These are phyloP conservation scores for Schizochytrium sp. DNA, from an alignment of 108 stramenopile genomes.

Conservation along the genomic window DNA sequence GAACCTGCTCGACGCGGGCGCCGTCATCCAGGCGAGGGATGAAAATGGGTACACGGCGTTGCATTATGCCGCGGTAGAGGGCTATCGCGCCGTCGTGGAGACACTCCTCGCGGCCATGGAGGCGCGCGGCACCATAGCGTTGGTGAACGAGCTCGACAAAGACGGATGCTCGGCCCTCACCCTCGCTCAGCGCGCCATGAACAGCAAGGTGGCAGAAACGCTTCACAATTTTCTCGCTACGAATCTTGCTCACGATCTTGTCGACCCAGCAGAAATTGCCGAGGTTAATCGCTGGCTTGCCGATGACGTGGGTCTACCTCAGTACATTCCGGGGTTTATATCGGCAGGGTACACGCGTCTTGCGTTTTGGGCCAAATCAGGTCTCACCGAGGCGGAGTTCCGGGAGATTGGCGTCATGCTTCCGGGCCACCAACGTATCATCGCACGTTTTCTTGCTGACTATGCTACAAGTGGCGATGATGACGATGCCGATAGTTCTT, in stretches of 20 bases:
- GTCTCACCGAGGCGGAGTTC: neutral
- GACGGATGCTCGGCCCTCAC: neutral
- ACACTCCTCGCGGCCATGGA: neutral
- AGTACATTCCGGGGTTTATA: neutral
- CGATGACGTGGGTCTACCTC: neutral
- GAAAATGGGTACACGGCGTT: neutral
- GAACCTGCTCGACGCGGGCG: neutral
- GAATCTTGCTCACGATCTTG: neutral
- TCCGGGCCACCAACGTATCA: neutral
- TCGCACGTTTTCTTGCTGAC: neutral
- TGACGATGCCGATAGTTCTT: neutral
- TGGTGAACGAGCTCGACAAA: neutral
- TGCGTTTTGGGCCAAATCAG: neutral
- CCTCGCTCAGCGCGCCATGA: neutral
- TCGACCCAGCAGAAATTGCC: neutral
- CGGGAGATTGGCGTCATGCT: neutral
- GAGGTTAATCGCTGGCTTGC: neutral
- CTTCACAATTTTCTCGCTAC: neutral
- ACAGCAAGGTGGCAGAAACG: neutral
- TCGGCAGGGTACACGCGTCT: constrained; percentile 7
- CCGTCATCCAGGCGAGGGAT: neutral
- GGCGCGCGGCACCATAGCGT: neutral
- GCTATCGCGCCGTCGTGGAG: neutral
- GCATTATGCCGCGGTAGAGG: neutral
- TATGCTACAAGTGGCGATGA: neutral